Percentiles rank a stretch among this genome's conserved stretches.
phyloP scores from a whole-genome alignment of 106 monocot genomes.

The Posidonia australis region DNA sequence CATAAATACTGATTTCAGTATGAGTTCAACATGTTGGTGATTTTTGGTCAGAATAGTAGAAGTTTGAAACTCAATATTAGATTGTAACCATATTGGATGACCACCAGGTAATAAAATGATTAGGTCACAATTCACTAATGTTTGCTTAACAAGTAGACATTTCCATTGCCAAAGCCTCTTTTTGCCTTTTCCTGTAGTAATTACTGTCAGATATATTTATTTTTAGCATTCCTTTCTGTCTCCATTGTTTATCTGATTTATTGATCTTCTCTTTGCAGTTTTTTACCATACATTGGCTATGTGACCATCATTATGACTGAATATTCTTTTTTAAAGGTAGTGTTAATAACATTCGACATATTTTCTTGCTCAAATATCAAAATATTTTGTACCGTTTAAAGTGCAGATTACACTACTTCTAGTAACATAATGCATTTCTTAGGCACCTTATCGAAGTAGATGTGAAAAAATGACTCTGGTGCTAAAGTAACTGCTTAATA shows the following conservation, averaged over 20 bases:
- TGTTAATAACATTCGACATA: not conserved
- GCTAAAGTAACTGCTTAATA: no score
- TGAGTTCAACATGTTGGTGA: not conserved
- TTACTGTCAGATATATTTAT: no score
- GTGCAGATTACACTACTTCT: no score
- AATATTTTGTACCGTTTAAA: no score
- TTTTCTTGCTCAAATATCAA: no score
- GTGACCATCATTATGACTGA: constrained; percentile 74
- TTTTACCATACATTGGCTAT: constrained; percentile 70
- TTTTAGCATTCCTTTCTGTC: not conserved
- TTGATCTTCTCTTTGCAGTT: constrained; percentile 23
- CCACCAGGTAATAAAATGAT: no score
- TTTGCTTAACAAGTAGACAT: no score
- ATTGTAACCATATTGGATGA: not conserved
- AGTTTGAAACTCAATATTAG: not conserved
- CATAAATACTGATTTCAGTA: not conserved
- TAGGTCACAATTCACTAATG: no score
- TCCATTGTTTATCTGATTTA: not conserved
- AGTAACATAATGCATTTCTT: no score
- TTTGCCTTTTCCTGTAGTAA: not conserved
- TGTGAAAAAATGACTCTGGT: no score
- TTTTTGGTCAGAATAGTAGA: not conserved
- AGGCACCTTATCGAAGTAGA: no score
- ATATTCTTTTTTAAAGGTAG: constrained; percentile 53
- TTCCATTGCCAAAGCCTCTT: no score